A percentile compares a stretch with the other conserved stretches of the same genome.
Conservation (phyloP, 2,329 filamentous ascomycete species). For the Hypoxylon sp. region DNA sequence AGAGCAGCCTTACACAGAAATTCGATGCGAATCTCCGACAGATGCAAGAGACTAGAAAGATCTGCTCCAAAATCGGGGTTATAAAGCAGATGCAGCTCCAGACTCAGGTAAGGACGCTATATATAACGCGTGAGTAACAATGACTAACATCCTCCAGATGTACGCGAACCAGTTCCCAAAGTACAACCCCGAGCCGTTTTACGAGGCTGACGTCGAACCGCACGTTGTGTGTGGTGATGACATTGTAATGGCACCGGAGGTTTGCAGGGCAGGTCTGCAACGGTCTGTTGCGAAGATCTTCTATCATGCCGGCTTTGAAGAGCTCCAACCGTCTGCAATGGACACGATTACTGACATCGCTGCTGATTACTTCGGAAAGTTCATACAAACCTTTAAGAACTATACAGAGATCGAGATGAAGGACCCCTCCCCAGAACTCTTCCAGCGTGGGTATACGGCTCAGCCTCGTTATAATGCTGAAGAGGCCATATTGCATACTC, state of each 20-base stretch:
- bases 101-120: slow-evolving; percentile 76
- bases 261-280: slow-evolving; percentile 87
- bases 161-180: slow-evolving; percentile 99
- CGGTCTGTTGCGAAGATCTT: slow-evolving; percentile 94
- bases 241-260: slow-evolving; percentile 85
- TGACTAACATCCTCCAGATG: slow-evolving; percentile 69
- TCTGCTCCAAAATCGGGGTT: slow-evolving; percentile 95
- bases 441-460: slow-evolving; percentile 60
- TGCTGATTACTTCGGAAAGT: slow-evolving; percentile 88
- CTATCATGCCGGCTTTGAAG: slow-evolving; percentile 96
- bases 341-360: slow-evolving; percentile 92
- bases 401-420: slow-evolving; percentile 89
- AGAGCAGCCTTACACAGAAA: slow-evolving; percentile 80
- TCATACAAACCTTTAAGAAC: slow-evolving; percentile 82
- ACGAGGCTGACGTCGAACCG: slow-evolving; percentile 88
- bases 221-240: slow-evolving; percentile 91
- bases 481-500: slow-evolving; percentile 87
- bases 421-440: slow-evolving; percentile 62
- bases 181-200: slow-evolving; percentile 90
- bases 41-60: slow-evolving; percentile 96
- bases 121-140: slow-evolving; percentile 6
- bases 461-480: slow-evolving; percentile 83
- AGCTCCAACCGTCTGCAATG: slow-evolving; percentile 93
- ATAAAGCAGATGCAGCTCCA: slow-evolving; percentile 99
- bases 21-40: slow-evolving; percentile 93